Evolutionary conservation across 140 eudicot genomes (phyloP).

Genomic region (Stevia rebaudiana): DNA sequence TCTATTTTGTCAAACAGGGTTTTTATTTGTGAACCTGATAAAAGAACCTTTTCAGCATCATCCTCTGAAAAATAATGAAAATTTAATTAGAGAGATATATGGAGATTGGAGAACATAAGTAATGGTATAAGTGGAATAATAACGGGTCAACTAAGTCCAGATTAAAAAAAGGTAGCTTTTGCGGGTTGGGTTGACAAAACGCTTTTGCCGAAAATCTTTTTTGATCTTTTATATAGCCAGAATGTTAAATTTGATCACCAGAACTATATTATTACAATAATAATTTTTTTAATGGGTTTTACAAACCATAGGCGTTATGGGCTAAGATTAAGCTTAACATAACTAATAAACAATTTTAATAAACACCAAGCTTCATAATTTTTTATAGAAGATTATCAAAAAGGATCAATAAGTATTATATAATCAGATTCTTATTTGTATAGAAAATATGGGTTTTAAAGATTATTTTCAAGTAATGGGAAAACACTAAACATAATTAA

Average conservation of each 20-base stretch:
- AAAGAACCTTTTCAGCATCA: slow-evolving; percentile 28
- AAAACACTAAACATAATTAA: background rate
- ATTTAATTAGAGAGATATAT: background rate
- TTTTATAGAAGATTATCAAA: background rate
- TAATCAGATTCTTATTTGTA: background rate
- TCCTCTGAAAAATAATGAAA: slow-evolving; percentile 40
- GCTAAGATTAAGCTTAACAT: background rate
- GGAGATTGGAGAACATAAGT: background rate
- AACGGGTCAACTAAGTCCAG: background rate
- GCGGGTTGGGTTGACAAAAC: background rate
- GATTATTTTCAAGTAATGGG: background rate
- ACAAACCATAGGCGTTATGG: too few relatives aligned
- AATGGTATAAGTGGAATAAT: background rate
- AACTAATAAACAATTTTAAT: background rate
- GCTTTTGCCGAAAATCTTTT: background rate
- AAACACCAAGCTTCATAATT: background rate
- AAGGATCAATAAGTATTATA: background rate
- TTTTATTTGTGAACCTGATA: slow-evolving; percentile 56
- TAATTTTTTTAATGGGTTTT: too few relatives aligned
- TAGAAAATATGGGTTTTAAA: background rate
- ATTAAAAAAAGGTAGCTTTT: background rate
- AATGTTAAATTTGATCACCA: background rate
- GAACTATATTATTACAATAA: background rate
- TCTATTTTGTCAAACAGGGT: slow-evolving; percentile 45
- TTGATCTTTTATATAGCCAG: background rate